A percentile compares a stretch with the other conserved stretches of the same genome.
phyloP scores from a whole-genome alignment of 2,329 filamentous ascomycete genomes.

The Aspergillus melleus region DNA sequence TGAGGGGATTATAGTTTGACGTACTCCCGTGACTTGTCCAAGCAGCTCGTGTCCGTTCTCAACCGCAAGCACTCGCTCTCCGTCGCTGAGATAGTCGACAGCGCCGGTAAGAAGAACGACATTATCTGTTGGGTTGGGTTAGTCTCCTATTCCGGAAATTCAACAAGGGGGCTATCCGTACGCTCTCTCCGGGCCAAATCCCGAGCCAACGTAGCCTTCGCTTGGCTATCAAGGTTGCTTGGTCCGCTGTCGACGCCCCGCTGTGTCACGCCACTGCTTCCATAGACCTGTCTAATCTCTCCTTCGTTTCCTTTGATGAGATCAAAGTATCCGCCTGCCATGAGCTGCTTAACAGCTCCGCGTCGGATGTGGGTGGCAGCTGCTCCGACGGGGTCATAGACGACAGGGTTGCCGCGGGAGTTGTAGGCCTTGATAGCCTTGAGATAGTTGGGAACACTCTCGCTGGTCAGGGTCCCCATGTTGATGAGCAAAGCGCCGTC shows the following conservation, averaged over 20 bases:
- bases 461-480: conserved; percentile 86
- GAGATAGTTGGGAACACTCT: conserved; percentile 69
- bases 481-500: conserved; percentile 84
- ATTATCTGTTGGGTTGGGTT: no score
- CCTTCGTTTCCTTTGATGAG: conserved; percentile 93
- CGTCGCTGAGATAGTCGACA: conserved; percentile 77
- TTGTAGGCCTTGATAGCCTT: conserved; percentile 83
- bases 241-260: conserved; percentile 79
- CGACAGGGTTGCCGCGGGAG: conserved; percentile 67
- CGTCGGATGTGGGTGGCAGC: conserved; percentile 77
- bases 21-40: conserved; percentile 47
- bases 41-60: conserved; percentile 70
- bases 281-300: conserved; percentile 75
- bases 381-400: conserved; percentile 88
- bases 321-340: conserved; percentile 74
- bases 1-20: conserved; percentile 7
- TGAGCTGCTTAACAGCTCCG: conserved; percentile 67
- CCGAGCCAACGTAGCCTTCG: conserved; percentile 64
- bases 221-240: conserved; percentile 52
- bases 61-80: conserved; percentile 64
- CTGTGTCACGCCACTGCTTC: conserved; percentile 61
- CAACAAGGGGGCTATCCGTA: no score
- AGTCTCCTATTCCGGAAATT: no score
- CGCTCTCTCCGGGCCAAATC: conserved; percentile 67
- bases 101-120: conserved; percentile 81